phyloP scores from a whole-genome alignment of 2,329 filamentous ascomycete species.

The Aureobasidium melanogenum region DNA sequence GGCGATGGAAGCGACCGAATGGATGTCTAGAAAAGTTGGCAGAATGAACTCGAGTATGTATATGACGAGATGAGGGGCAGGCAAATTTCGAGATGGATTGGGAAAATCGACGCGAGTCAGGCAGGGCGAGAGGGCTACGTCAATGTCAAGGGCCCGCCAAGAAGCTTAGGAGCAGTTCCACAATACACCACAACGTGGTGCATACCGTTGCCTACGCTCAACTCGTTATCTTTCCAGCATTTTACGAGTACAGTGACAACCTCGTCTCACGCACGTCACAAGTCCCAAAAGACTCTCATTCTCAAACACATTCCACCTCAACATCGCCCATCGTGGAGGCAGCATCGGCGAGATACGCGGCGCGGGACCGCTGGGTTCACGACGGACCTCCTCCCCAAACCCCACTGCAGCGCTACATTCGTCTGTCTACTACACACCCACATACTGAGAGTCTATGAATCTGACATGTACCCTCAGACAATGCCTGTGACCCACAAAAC shows the following conservation, averaged over 20 bases:
- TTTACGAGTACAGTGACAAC: not conserved
- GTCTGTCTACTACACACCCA: constrained; percentile 32
- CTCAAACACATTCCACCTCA: not conserved
- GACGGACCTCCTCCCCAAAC: constrained; percentile 71
- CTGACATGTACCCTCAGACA: constrained; percentile 42
- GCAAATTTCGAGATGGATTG: not conserved
- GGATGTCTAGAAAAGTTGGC: not conserved
- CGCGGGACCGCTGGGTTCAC: constrained; percentile 85
- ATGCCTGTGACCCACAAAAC: constrained; percentile 93
- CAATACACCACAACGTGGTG: not conserved
- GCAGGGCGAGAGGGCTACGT: not conserved
- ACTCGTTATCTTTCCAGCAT: not conserved
- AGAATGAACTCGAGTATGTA: not conserved
- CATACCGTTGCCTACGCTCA: not conserved
- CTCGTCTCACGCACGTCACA: not conserved
- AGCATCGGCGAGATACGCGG: constrained; percentile 87
- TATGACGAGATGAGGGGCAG: constrained; percentile 1
- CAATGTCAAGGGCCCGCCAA: not conserved
- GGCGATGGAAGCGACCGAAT: not conserved
- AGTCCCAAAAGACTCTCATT: not conserved
- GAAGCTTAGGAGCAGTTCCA: not conserved
- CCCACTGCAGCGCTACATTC: constrained; percentile 88
- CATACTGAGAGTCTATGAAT: not conserved
- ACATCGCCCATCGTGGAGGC: constrained; percentile 59
- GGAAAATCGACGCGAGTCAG: not conserved